These are phyloP conservation scores for Metschnikowia cerradonensis DNA, from an alignment of 805 yeast genomes.

Conservation along the genomic window DNA sequence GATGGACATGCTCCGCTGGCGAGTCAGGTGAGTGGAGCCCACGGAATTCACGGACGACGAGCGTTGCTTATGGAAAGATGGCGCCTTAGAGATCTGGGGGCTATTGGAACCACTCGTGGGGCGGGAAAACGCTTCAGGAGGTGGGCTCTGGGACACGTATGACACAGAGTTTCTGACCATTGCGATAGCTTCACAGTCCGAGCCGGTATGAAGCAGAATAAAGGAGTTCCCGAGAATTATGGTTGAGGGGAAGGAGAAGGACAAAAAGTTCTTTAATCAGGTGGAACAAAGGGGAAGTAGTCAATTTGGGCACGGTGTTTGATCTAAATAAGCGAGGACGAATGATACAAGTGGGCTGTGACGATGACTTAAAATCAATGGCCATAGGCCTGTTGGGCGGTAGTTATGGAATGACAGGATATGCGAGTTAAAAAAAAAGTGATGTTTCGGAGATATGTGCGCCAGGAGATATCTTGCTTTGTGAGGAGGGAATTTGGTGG, in stretches of 20 bases:
- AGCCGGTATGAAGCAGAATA: background rate
- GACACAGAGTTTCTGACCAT: background rate
- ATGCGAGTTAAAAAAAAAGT: background rate
- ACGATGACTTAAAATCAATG: background rate
- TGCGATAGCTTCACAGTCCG: background rate
- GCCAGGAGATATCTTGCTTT: background rate
- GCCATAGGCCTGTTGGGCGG: background rate
- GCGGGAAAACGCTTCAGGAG: constrained; percentile 1
- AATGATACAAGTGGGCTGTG: background rate
- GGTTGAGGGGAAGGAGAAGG: too few relatives aligned
- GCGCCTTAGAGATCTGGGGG: background rate
- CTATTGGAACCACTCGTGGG: constrained; percentile 1
- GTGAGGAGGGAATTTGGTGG: background rate
- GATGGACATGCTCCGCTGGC: constrained; percentile 33
- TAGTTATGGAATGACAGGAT: background rate
- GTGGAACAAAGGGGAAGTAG: too few relatives aligned
- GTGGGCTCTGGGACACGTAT: constrained; percentile 4
- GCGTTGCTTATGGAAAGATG: constrained; percentile 21
- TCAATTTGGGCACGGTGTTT: too few relatives aligned
- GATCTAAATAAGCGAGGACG: background rate
- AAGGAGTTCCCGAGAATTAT: too few relatives aligned
- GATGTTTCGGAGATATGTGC: background rate
- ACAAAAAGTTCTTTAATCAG: too few relatives aligned
- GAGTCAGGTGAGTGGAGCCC: constrained; percentile 24
- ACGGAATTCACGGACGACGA: constrained; percentile 32